Percentiles rank a stretch among this genome's conserved stretches.
These are phyloP conservation scores for Candida boleticola DNA, from an alignment of 805 yeast species.

Conservation along the genomic window DNA sequence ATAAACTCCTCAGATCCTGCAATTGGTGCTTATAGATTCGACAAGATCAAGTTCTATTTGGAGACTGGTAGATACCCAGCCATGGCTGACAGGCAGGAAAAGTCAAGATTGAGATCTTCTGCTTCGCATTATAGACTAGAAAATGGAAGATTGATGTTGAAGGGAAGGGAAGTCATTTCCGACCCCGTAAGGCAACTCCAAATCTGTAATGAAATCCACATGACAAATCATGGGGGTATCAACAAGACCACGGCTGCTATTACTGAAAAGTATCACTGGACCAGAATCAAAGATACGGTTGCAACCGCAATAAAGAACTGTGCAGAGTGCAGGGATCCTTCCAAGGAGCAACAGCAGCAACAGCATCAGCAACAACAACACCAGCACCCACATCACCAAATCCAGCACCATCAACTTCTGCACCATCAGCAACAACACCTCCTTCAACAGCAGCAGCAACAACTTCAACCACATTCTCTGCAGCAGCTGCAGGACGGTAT, in stretches of 20 bases:
- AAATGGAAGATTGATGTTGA: slow-evolving; percentile 71
- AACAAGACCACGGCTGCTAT: slow-evolving; percentile 80
- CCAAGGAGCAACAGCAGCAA: slow-evolving; percentile 12
- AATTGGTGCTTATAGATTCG: slow-evolving; percentile 61
- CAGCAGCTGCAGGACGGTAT: slow-evolving; percentile 1
- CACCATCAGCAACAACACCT: not conserved
- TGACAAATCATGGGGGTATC: slow-evolving; percentile 76
- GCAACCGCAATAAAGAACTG: slow-evolving; percentile 76
- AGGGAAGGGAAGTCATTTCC: slow-evolving; percentile 79
- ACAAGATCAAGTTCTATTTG: slow-evolving; percentile 71
- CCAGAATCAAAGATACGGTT: slow-evolving; percentile 84
- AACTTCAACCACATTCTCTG: slow-evolving; percentile 2
- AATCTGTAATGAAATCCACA: slow-evolving; percentile 70
- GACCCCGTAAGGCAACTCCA: slow-evolving; percentile 73
- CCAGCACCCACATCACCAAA: slow-evolving; percentile 6
- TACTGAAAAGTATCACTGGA: slow-evolving; percentile 86
- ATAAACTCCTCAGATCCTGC: slow-evolving; percentile 53
- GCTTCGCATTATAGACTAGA: slow-evolving; percentile 74
- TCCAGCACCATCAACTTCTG: slow-evolving; percentile 2
- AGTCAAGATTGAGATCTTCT: slow-evolving; percentile 77
- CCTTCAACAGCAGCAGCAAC: not conserved
- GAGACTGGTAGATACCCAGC: slow-evolving; percentile 87
- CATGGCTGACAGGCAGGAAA: slow-evolving; percentile 76
- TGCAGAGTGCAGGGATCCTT: slow-evolving; percentile 61
- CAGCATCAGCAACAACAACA: slow-evolving; percentile 5